Evolutionary conservation across 2,329 filamentous ascomycete species (phyloP), one percentile per base, ranked within the genome.

Genomic region (Scleromitrula shiraiana): DNA sequence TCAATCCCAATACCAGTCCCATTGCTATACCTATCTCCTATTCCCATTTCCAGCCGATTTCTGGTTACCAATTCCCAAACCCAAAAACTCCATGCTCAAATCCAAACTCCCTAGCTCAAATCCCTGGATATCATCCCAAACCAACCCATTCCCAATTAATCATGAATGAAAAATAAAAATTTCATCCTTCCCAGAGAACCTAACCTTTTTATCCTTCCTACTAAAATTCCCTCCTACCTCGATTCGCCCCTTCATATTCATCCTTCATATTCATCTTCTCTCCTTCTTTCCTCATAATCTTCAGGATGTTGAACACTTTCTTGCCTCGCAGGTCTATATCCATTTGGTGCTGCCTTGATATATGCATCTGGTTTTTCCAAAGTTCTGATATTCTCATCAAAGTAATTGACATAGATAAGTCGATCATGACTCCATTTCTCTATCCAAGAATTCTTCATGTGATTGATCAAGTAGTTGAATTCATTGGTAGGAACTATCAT

Each of bases 361-460:
- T 29, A 46, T n/a, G 12, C 43, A 9, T 32, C 26, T 2, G 43
- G 43, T n/a, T 30, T 46, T 23, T 46, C 35, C 17, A n/a, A 40
- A 4, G 14, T 12, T 24, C 7, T 30, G n/a, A 30, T 46, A 0
- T 30, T 29, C 2, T 29, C 22, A 39, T 46, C 33, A 14, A 30
- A 29, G 15, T 17, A 45, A 23, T 46, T 47, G 45, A 33, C 20
- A 15, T 47, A 47, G 8, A 47, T 20, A 1, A 33, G 20, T 15
- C n/a, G 20, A n/a, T 27, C 45, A 20, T 47, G 24, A 23, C 26
- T 41, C 29, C 26, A 26, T 27, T 7, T 20, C 22, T 33, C 45
- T 6, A 20, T 33, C 45, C 45, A 47, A 1, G 45, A 47, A 33
- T 47, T 35, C 17, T 47, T 10, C 45, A 47, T 22, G 10, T 47